Evolutionary conservation across 2,329 filamentous ascomycete genomes (phyloP).

Genomic region (Penicillium janthinellum): DNA sequence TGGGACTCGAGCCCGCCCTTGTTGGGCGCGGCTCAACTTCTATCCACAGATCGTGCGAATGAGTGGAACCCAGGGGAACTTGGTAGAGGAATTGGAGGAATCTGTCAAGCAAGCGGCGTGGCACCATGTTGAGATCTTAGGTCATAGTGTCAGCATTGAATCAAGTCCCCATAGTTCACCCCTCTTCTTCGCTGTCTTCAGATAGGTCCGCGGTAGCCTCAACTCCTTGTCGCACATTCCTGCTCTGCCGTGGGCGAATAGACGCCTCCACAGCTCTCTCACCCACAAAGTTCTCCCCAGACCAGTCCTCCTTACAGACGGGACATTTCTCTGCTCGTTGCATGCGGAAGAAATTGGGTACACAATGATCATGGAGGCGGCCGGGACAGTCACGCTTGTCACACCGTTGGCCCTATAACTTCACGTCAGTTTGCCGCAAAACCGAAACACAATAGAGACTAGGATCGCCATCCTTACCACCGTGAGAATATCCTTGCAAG

Average conservation of each 20-base stretch:
- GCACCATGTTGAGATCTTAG: neutral
- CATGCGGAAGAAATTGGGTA: constrained; percentile 71
- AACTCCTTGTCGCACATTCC: neutral
- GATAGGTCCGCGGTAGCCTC: neutral
- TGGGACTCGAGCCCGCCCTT: neutral
- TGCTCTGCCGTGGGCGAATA: constrained; percentile 8
- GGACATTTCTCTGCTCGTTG: constrained; percentile 66
- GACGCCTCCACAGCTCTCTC: constrained; percentile 48
- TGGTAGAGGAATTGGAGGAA: neutral
- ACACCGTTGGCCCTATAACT: constrained; percentile 69
- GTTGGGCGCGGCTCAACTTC: neutral
- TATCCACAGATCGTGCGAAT: neutral
- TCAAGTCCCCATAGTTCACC: neutral
- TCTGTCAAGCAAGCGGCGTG: neutral
- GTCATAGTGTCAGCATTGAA: neutral
- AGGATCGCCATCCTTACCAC: constrained; percentile 50
- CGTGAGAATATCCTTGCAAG: constrained; percentile 88
- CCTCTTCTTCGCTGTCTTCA: constrained; percentile 9
- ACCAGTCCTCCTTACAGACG: constrained; percentile 55
- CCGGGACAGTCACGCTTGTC: constrained; percentile 65
- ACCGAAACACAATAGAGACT: neutral
- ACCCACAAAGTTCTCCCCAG: constrained; percentile 54
- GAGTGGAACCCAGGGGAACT: neutral
- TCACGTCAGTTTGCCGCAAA: constrained; percentile 5
- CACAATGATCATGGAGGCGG: constrained; percentile 76